Evolutionary conservation across 2,329 filamentous ascomycete genomes (phyloP), one percentile per base, ranked within the genome.

Genomic region (Fusarium chuoi): DNA sequence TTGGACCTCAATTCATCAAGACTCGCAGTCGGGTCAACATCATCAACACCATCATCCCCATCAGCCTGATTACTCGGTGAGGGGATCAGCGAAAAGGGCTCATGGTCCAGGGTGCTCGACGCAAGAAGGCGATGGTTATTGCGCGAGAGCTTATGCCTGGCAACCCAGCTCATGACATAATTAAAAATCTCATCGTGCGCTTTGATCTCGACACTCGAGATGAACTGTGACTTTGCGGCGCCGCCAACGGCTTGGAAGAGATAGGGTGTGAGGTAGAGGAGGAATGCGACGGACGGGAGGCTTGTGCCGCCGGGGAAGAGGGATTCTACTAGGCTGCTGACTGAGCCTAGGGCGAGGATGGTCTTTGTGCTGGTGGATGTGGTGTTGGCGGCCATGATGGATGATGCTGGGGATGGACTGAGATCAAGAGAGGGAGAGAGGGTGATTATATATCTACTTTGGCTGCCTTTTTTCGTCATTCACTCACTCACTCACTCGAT

Each of bases 131-230:
- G 70, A 24, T 73, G 65, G 15, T 67, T 70, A 24, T 62, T 56
- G 26, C 49, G 57, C 22, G 71, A 74, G 20, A 74, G 51, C 35
- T 39, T 69, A 24, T 74, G 57, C 12, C 30, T 41, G 15, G 67
- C 58, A 22, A 65, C 71, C 71, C 71, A 74, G 30, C 51, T 60
- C 71, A 74, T 74, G 26, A 74, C 41, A 35, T 68, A 62, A 12
- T 45, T 71, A 12, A 71, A 74, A 5, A 71, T 57, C 39, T 74
- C 71, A 44, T 74, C 71, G 3, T 68, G 55, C 4, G 58, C 55
- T 24, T 60, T 48, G 7, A 74, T 72, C 33, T 74, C 71, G 15
- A 74, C 46, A 15, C 41, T 62, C 7, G 71, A 74, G n/a, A 74
- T 30, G 24, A 71, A 58, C 7, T 71, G 67, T 1, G 58, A 45